phyloP scores from a whole-genome alignment of 805 yeast species.

The Peterozyma toletana region DNA sequence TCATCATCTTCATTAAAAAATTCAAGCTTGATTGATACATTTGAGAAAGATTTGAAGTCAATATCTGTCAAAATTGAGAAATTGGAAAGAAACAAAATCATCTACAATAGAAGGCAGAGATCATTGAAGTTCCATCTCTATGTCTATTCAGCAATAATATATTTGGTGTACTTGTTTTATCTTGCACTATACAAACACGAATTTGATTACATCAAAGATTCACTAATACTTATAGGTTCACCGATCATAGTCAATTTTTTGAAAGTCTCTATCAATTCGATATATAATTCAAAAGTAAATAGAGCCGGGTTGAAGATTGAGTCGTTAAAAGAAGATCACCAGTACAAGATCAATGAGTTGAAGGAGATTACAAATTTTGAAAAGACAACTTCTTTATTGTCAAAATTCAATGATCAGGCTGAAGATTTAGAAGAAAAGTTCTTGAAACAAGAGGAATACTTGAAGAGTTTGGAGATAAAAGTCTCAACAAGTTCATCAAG shows the following conservation, averaged over 20 bases:
- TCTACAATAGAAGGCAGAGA: conserved; percentile 1
- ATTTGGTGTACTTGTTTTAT: conserved; percentile 17
- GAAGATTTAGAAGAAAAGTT: conserved; percentile 34
- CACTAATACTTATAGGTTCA: background rate
- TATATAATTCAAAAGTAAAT: conserved; percentile 14
- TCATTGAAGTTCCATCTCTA: background rate
- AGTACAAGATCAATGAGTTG: conserved; percentile 26
- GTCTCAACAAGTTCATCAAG: conserved; percentile 6
- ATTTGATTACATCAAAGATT: conserved; percentile 3
- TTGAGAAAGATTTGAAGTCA: conserved; percentile 33
- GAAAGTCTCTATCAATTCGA: conserved; percentile 10
- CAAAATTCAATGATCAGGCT: conserved; percentile 48
- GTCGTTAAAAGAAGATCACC: conserved; percentile 22
- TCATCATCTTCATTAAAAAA: too few relatives aligned
- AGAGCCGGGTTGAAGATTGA: conserved; percentile 10
- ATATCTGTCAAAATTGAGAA: conserved; percentile 26
- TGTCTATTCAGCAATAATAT: conserved; percentile 14
- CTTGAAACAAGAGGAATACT: conserved; percentile 32
- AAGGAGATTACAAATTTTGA: conserved; percentile 61
- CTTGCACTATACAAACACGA: background rate
- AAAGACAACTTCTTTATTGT: conserved; percentile 66
- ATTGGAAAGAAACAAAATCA: conserved; percentile 6
- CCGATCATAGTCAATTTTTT: conserved; percentile 12
- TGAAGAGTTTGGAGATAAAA: conserved; percentile 21
- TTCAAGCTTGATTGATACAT: conserved; percentile 16